Evolutionary conservation across 148 eudicot genomes (phyloP).

Genomic region (Vaccinium corymbosum): DNA sequence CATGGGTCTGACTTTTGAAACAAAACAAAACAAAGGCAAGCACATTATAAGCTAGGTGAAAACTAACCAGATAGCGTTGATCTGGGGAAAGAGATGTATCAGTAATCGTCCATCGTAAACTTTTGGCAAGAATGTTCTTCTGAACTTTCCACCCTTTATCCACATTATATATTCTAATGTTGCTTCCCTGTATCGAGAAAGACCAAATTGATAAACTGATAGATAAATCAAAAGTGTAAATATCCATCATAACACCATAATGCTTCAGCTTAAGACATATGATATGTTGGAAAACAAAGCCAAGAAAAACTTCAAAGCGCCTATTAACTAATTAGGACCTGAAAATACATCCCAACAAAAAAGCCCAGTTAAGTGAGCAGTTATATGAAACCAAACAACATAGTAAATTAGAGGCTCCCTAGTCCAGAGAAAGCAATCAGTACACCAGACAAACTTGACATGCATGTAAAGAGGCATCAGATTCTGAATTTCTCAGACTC

Average conservation of each 20-base stretch:
- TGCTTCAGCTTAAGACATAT: neutral
- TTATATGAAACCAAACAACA: neutral
- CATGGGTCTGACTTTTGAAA: neutral
- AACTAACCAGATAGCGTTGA: slow-evolving; percentile 67
- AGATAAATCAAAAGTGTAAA: neutral
- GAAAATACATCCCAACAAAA: neutral
- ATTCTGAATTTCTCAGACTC: slow-evolving; percentile 9
- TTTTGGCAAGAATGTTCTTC: slow-evolving; percentile 72
- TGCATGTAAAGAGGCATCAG: neutral
- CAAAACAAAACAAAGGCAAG: neutral
- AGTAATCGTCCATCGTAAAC: slow-evolving; percentile 91
- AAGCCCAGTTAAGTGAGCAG: neutral
- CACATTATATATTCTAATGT: slow-evolving; percentile 73
- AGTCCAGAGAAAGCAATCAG: neutral
- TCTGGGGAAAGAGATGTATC: slow-evolving; percentile 90
- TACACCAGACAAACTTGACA: neutral
- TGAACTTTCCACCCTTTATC: slow-evolving; percentile 75
- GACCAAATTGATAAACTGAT: neutral
- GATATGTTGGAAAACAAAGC: neutral
- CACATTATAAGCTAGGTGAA: neutral
- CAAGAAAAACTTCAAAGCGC: neutral
- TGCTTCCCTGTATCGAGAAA: slow-evolving; percentile 56
- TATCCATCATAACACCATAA: neutral
- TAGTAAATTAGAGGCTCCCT: neutral
- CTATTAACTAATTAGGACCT: neutral